A percentile compares a stretch with the other conserved stretches of the same genome.
Conservation (phyloP, 129 eudicot species). For the Saposhnikovia divaricata region DNA sequence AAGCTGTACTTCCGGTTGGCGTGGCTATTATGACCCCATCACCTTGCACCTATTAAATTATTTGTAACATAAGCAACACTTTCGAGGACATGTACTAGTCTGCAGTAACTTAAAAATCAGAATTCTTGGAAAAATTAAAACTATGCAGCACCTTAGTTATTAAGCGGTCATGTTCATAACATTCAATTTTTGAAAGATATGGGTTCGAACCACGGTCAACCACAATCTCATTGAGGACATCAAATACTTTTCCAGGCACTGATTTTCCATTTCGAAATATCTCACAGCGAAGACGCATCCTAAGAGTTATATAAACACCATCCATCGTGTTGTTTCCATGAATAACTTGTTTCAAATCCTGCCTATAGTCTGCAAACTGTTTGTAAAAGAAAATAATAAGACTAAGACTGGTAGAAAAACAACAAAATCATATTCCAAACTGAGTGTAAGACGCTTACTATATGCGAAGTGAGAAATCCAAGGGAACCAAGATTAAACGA, state of each 20-base stretch:
- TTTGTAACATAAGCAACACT: not conserved
- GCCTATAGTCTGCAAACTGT: conserved; percentile 83
- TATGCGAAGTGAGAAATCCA: conserved; percentile 94
- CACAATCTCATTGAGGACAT: conserved; percentile 87
- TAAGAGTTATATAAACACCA: conserved; percentile 90
- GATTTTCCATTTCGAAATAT: conserved; percentile 83
- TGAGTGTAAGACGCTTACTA: conserved; percentile 43
- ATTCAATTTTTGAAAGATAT: conserved; percentile 88
- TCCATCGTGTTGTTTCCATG: conserved; percentile 87
- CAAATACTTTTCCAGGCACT: conserved; percentile 91
- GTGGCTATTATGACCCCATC: conserved; percentile 98
- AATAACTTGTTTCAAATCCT: conserved; percentile 74
- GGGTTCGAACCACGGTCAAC: conserved; percentile 99
- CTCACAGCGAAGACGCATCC: conserved; percentile 97
- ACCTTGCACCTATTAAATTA: conserved; percentile 70
- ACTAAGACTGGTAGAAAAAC: not conserved
- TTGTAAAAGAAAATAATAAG: conserved; percentile 14
- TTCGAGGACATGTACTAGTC: not conserved
- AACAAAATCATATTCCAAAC: not conserved
- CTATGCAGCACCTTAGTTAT: conserved; percentile 75
- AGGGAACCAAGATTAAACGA: conserved; percentile 98
- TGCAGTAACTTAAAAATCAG: not conserved
- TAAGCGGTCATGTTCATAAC: conserved; percentile 95
- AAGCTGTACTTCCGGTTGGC: conserved; percentile 99
- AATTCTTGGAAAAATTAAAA: not conserved